A percentile compares a stretch with the other conserved stretches of the same genome.
Evolutionary conservation across 202 grass and related monocot genomes (phyloP).

Genomic region (Alloteropsis angusta): DNA sequence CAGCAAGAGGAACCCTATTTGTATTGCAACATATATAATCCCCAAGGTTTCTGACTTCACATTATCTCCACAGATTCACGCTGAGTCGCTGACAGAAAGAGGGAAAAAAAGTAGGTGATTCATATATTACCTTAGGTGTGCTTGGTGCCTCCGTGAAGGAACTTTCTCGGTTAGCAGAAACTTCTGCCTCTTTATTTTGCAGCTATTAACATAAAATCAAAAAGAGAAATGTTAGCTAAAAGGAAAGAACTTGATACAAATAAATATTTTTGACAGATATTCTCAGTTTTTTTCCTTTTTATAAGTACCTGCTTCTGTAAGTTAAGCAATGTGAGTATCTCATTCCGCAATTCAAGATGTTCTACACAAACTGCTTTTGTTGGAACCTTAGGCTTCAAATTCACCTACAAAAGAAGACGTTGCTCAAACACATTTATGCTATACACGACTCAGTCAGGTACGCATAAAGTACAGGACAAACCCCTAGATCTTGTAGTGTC

Average conservation of each 20-base stretch:
- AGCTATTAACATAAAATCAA: constrained; percentile 44
- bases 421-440: not conserved
- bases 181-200: constrained; percentile 84
- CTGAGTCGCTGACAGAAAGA: not conserved
- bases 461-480: constrained; percentile 37
- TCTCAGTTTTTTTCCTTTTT: not conserved
- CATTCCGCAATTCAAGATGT: constrained; percentile 73
- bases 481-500: constrained; percentile 89
- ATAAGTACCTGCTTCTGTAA: constrained; percentile 76
- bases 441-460: not conserved
- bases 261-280: not conserved
- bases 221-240: constrained; percentile 18
- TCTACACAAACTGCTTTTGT: constrained; percentile 77
- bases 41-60: constrained; percentile 2
- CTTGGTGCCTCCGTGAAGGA: constrained; percentile 67
- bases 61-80: not conserved
- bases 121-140: constrained; percentile 65
- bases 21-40: not conserved
- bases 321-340: constrained; percentile 79
- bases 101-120: not conserved
- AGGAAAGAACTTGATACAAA: not conserved
- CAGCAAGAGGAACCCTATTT: not conserved
- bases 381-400: constrained; percentile 78
- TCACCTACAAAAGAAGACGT: constrained; percentile 41
- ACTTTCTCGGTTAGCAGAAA: constrained; percentile 68